Base-by-base conservation (phyloP, 2,329 filamentous ascomycete species). In the Pseudogymnoascus sp. region DNA sequence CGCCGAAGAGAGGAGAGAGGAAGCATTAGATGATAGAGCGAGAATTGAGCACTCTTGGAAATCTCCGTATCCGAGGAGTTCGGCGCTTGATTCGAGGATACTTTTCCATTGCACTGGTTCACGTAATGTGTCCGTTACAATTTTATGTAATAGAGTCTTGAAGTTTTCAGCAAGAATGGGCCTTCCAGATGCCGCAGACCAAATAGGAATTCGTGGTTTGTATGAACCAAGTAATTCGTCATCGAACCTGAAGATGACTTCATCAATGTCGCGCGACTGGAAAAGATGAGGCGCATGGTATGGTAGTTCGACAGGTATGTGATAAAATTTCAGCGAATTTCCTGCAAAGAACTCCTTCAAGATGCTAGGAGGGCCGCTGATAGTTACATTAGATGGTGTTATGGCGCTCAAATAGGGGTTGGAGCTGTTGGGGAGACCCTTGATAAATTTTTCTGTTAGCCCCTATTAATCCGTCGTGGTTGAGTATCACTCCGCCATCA, bases 261-360 rank as follows among this genome's bases (percentile, higher is more conserved):
- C 45, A 12, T 52, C 26, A 12, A 66, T 55, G 45, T 67, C 64
- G 3, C 60, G 48, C 10, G 28, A n/a, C 12, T 60, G 60, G 57
- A 61, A 67, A 10, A 67, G 61, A 45, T 67, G 64, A 5, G 64
- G 62, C 4, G 65, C 66, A 60, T 67, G 66, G 58, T 67, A 67
- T 7, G 65, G 65, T 13, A 35, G 63, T 34, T 61, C 65, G 9
- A 61, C n/a, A 30, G 56, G 61, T 35, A 61, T 45, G 52, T 33
- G 15, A 21, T 35, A 35, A 15, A 26, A 13, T 19, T 26, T 57
- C 52, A n/a, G 18, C 30, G 13, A 65, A 59, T 33, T 33, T 19
- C 9, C n/a, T 33, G 45, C 45, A 52, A 45, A 62, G 8, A 61
- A 41, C 23, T 18, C 19, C 9, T 37, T 57, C 9, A 61, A 28